phyloP scores from a whole-genome alignment of 2,329 filamentous ascomycete genomes.

The Endoconidiophora laricicola region DNA sequence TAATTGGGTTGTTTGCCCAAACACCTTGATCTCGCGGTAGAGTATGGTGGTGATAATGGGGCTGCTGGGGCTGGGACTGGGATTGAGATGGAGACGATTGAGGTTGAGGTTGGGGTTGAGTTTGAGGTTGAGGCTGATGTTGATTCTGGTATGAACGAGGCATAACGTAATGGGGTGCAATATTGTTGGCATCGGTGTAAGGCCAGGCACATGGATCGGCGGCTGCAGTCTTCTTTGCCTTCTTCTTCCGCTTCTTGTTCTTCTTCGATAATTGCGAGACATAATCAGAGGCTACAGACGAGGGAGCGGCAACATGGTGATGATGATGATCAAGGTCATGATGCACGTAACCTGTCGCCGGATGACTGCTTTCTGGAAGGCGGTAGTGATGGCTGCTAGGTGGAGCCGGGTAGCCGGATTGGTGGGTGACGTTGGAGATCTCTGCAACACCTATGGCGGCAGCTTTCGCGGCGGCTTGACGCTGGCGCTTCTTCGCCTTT shows the following conservation, averaged over 20 bases:
- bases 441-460: conserved; percentile 11
- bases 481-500: conserved; percentile 73
- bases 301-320: background rate
- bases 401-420: background rate
- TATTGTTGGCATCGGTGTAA: no score
- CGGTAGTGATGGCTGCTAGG: background rate
- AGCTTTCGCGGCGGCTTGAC: conserved; percentile 35
- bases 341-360: background rate
- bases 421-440: background rate
- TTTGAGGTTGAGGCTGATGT: background rate
- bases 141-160: background rate
- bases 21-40: conserved; percentile 30
- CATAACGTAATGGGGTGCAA: background rate
- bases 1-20: conserved; percentile 89
- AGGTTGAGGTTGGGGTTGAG: no score
- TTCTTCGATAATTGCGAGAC: conserved; percentile 32
- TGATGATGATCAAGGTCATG: conserved; percentile 24
- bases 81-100: background rate
- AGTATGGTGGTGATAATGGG: conserved; percentile 1
- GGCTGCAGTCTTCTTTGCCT: conserved; percentile 21
- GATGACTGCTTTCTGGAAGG: background rate
- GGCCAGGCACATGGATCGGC: conserved; percentile 11
- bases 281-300: background rate
- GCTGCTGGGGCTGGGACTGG: conserved; percentile 1
- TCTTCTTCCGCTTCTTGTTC: conserved; percentile 55